Conservation (phyloP, 1,139 yeast species). For the Kurtzmaniella quercitrusa region DNA sequence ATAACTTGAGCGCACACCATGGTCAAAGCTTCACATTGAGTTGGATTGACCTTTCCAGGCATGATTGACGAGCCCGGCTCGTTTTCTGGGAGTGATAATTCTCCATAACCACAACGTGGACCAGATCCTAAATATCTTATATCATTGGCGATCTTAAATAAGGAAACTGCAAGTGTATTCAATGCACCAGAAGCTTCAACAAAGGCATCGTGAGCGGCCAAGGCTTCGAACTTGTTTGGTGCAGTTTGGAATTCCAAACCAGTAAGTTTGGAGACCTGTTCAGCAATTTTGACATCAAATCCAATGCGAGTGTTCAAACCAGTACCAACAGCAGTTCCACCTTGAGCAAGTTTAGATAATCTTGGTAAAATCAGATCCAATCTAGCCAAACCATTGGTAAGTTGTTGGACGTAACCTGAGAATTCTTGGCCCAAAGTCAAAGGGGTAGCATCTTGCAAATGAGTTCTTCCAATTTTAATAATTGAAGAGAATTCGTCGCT, state of each 20-base stretch:
- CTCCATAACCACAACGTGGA: constrained; percentile 97
- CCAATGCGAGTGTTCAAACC: constrained; percentile 88
- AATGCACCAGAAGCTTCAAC: constrained; percentile 93
- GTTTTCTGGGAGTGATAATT: constrained; percentile 84
- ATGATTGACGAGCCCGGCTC: constrained; percentile 96
- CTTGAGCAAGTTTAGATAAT: constrained; percentile 80
- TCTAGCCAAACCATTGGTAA: constrained; percentile 77
- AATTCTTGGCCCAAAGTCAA: constrained; percentile 92
- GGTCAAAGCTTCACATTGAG: constrained; percentile 94
- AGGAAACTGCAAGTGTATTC: constrained; percentile 82
- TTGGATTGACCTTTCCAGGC: constrained; percentile 98
- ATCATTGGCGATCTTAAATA: constrained; percentile 91
- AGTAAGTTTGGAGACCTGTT: constrained; percentile 69
- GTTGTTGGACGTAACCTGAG: constrained; percentile 86
- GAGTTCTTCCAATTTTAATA: constrained; percentile 95
- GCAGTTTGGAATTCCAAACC: constrained; percentile 83
- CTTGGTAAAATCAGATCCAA: constrained; percentile 66
- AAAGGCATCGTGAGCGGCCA: constrained; percentile 94
- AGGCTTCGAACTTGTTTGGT: constrained; percentile 93
- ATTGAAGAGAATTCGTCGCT: constrained; percentile 72
- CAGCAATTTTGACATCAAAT: constrained; percentile 74
- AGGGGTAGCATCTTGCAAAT: constrained; percentile 94
- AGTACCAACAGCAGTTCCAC: constrained; percentile 97
- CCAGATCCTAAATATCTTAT: constrained; percentile 94
- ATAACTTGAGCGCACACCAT: constrained; percentile 94